These are phyloP conservation scores for Ogataea chonburiensis DNA, from an alignment of 805 yeast species.

Conservation along the genomic window DNA sequence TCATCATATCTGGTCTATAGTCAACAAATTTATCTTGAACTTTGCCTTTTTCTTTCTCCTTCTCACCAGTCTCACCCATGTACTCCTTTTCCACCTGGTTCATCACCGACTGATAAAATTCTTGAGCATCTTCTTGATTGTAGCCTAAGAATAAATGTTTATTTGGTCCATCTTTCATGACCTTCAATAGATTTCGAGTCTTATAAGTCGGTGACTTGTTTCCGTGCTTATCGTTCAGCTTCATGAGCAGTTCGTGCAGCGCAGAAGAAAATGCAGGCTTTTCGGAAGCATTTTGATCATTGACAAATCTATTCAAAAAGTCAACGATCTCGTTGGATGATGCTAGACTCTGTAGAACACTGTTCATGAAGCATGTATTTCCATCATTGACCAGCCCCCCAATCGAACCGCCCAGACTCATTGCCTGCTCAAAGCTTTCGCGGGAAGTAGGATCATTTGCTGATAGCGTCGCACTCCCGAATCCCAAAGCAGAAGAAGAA, in stretches of 20 bases:
- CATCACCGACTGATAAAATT: conserved; percentile 81
- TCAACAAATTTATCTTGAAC: conserved; percentile 29
- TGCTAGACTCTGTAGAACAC: conserved; percentile 80
- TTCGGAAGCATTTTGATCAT: conserved; percentile 18
- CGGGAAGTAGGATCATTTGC: conserved; percentile 21
- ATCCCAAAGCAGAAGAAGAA: conserved; percentile 20
- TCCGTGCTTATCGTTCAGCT: conserved; percentile 56
- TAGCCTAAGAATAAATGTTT: conserved; percentile 77
- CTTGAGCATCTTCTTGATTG: conserved; percentile 96
- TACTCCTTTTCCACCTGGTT: conserved; percentile 61
- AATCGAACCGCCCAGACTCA: conserved; percentile 64
- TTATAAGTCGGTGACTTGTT: conserved; percentile 57
- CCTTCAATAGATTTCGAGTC: conserved; percentile 57
- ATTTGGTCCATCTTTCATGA: conserved; percentile 76
- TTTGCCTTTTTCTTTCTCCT: conserved; percentile 23
- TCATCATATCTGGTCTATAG: conserved; percentile 31
- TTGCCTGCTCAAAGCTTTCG: conserved; percentile 36
- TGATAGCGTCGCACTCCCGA: conserved; percentile 9
- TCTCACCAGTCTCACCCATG: conserved; percentile 28
- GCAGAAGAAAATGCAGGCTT: conserved; percentile 47
- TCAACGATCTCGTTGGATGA: conserved; percentile 60
- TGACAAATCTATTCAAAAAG: conserved; percentile 50
- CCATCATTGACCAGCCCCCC: conserved; percentile 92
- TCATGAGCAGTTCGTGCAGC: conserved; percentile 49
- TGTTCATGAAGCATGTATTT: conserved; percentile 92